Evolutionary conservation across 1,284 basidiomycete genomes (phyloP).

Genomic region (Pyrrhoderma lamaoense): DNA sequence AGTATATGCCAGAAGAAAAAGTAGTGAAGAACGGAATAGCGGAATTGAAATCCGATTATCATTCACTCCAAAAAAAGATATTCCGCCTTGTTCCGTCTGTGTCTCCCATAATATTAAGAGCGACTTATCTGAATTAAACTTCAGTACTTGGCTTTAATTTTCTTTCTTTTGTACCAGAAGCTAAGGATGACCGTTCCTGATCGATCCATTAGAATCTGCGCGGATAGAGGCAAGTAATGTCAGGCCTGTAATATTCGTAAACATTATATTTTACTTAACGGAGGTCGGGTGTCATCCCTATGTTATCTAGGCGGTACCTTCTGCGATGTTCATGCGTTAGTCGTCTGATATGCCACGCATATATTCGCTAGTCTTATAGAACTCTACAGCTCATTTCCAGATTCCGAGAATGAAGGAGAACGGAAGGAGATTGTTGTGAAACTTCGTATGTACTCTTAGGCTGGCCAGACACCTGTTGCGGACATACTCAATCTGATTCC

Average conservation of each 20-base stretch:
- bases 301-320: constrained; percentile 57
- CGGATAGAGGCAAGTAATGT: constrained; percentile 30
- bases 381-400: constrained; percentile 60
- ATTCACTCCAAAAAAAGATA: background rate
- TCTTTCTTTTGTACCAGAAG: no score
- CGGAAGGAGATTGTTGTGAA: constrained; percentile 76
- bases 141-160: no score
- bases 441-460: constrained; percentile 45
- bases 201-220: constrained; percentile 48
- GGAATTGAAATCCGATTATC: background rate
- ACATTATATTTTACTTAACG: no score
- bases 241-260: no score
- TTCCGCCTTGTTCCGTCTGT: constrained; percentile 8
- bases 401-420: constrained; percentile 50
- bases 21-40: background rate
- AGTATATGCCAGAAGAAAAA: no score
- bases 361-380: background rate
- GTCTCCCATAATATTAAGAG: background rate
- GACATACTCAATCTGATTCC: constrained; percentile 1
- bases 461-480: background rate
- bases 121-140: background rate
- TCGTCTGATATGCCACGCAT: constrained; percentile 6
- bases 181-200: constrained; percentile 39
- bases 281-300: no score
- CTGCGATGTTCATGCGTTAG: constrained; percentile 74